Conservation (phyloP, 371 early-diverging fungal genomes). For the Actinomortierella ambigua region DNA sequence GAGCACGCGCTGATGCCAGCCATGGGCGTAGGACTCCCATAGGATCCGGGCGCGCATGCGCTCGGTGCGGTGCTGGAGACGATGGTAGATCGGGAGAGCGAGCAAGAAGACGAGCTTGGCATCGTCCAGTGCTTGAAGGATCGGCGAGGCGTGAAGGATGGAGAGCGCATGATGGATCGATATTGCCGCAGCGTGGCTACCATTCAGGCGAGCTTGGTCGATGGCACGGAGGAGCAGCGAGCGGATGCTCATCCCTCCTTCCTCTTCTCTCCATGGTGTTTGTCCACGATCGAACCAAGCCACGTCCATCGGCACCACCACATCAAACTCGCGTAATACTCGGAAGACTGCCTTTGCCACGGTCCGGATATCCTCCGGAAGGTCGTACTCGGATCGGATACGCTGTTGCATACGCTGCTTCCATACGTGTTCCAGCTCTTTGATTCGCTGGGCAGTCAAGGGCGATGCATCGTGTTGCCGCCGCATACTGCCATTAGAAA, state of each 20-base stretch:
- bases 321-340: conserved; percentile 43
- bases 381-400: conserved; percentile 33
- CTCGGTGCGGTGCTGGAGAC: conserved; percentile 27
- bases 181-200: conserved; percentile 41
- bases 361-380: conserved; percentile 42
- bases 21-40: conserved; percentile 45
- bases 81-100: conserved; percentile 44
- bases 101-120: conserved; percentile 36
- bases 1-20: conserved; percentile 35
- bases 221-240: conserved; percentile 33
- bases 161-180: conserved; percentile 44
- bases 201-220: conserved; percentile 39
- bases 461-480: no score
- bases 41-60: conserved; percentile 25
- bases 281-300: no score
- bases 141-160: conserved; percentile 23
- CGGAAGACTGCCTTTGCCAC: conserved; percentile 43
- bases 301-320: conserved; percentile 5
- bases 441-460: no score
- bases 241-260: conserved; percentile 14
- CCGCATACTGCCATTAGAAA: no score
- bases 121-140: conserved; percentile 31
- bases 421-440: conserved; percentile 15
- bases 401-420: conserved; percentile 33
- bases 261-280: neutral